phyloP scores from a whole-genome alignment of 2,329 filamentous ascomycete genomes.

The Alternaria consortialis region DNA sequence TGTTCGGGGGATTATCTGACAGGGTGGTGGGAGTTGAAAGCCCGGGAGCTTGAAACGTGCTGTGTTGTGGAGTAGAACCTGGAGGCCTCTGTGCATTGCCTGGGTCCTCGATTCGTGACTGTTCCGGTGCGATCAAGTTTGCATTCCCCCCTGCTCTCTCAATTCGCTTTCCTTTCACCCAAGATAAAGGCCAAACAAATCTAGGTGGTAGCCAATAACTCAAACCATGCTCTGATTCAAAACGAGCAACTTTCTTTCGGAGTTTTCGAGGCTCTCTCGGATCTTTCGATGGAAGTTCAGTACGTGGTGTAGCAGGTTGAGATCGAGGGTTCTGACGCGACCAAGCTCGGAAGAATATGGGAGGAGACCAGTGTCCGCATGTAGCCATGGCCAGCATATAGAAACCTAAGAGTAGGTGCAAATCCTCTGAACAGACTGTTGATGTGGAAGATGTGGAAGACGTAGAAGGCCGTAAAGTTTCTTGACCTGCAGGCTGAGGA shows the following conservation, averaged over 20 bases:
- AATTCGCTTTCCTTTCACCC: neutral
- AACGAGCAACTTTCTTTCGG: neutral
- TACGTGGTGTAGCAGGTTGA: neutral
- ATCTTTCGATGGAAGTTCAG: neutral
- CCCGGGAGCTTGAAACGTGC: neutral
- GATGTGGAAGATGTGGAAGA: neutral
- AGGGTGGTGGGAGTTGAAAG: neutral
- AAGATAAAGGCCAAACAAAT: neutral
- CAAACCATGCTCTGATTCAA: neutral
- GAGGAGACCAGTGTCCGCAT: neutral
- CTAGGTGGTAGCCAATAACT: neutral
- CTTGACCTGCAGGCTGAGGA: neutral
- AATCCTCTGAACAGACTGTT: neutral
- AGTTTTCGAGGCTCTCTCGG: neutral
- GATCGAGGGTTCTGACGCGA: neutral
- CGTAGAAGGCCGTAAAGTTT: neutral
- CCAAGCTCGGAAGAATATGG: neutral
- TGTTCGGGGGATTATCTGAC: neutral
- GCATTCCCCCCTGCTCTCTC: neutral
- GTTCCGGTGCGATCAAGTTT: neutral
- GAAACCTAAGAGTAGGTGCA: neutral
- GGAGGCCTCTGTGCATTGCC: neutral
- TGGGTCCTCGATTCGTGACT: neutral
- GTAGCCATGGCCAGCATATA: neutral
- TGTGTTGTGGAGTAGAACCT: neutral